Percentiles rank a stretch among this genome's conserved stretches.
phyloP scores from a whole-genome alignment of 495 filamentous ascomycete species.

The Cercophora newfieldiana region DNA sequence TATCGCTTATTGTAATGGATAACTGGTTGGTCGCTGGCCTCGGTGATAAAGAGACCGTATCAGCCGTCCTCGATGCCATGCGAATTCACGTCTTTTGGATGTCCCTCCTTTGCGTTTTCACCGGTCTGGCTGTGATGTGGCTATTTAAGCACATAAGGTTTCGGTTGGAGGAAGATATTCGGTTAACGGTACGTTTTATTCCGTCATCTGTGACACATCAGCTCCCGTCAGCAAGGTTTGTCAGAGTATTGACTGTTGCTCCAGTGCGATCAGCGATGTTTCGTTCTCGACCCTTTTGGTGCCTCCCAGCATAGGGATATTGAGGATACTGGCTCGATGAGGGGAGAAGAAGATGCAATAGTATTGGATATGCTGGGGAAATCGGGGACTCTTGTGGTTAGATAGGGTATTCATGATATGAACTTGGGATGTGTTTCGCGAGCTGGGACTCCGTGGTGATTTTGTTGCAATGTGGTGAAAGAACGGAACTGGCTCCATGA shows the following conservation, averaged over 20 bases:
- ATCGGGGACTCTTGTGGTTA: background rate
- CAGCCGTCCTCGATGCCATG: background rate
- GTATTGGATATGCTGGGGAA: background rate
- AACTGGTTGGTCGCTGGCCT: background rate
- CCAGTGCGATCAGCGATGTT: slow-evolving; percentile 1
- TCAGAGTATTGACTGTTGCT: background rate
- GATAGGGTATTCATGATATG: background rate
- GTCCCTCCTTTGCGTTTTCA: slow-evolving; percentile 11
- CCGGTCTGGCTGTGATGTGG: slow-evolving; percentile 18
- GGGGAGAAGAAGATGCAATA: background rate
- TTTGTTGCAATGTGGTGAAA: background rate
- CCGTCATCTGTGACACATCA: background rate
- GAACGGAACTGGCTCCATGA: background rate
- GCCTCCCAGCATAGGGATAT: background rate
- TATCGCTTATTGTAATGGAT: background rate
- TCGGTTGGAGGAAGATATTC: background rate
- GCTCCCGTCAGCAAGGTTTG: background rate
- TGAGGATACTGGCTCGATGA: slow-evolving; percentile 1
- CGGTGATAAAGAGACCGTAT: background rate
- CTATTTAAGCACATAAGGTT: slow-evolving; percentile 14
- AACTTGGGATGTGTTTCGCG: background rate
- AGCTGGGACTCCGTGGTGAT: background rate
- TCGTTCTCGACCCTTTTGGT: background rate
- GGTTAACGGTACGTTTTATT: background rate
- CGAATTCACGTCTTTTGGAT: slow-evolving; percentile 4